Conservation (phyloP, 2,329 filamentous ascomycete species). For the Pestalotiopsis sp. region DNA sequence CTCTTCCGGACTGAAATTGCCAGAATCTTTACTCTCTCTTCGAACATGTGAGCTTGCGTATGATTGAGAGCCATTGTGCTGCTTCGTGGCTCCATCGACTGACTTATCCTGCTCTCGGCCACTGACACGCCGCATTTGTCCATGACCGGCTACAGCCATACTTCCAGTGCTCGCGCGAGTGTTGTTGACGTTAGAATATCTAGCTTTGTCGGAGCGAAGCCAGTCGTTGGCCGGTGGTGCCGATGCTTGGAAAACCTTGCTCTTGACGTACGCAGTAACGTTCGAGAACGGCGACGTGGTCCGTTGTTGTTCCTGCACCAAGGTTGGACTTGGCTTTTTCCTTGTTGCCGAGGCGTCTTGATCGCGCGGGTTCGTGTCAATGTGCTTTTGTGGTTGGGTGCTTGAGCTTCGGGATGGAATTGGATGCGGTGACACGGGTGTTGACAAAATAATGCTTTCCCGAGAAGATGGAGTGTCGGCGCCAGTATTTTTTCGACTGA, state of each 20-base stretch:
- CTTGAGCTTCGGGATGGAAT: neutral
- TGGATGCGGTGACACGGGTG: neutral
- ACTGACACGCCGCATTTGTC: constrained; percentile 5
- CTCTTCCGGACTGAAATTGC: neutral
- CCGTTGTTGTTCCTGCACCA: too few relatives aligned
- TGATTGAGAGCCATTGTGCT: neutral
- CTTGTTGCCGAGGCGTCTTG: neutral
- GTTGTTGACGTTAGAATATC: neutral
- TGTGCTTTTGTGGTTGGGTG: neutral
- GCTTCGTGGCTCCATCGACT: neutral
- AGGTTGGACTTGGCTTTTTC: neutral
- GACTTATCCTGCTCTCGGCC: neutral
- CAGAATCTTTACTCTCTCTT: neutral
- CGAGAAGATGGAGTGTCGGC: neutral
- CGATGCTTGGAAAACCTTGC: constrained; percentile 21
- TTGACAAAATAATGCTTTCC: neutral
- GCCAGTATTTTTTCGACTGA: neutral
- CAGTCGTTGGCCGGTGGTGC: constrained; percentile 28
- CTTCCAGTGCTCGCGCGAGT: constrained; percentile 8
- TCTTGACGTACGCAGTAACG: constrained; percentile 19
- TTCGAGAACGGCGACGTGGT: neutral
- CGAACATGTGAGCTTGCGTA: neutral
- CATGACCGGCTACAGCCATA: constrained; percentile 20
- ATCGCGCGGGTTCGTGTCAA: neutral
- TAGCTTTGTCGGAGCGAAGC: constrained; percentile 22